A percentile compares a stretch with the other conserved stretches of the same genome.
phyloP scores from a whole-genome alignment of 805 yeast genomes.

The Ogataea populi-albae region DNA sequence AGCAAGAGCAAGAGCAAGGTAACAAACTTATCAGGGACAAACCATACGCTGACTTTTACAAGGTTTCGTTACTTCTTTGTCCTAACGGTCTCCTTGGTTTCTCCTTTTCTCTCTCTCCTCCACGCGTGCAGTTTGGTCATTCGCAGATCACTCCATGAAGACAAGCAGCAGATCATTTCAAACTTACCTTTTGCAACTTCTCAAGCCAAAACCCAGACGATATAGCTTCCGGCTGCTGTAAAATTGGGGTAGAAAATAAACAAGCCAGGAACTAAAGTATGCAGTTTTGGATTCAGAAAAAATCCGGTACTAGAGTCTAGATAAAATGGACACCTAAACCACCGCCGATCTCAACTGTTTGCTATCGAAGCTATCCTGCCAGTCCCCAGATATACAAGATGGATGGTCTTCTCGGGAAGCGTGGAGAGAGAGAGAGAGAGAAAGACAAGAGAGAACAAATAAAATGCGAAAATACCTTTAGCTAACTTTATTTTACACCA shows the following conservation, averaged over 20 bases:
- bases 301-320: no score
- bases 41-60: no score
- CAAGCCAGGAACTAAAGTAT: neutral
- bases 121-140: no score
- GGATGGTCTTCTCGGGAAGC: constrained; percentile 3
- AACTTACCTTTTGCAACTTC: constrained; percentile 6
- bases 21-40: no score
- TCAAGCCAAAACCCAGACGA: neutral
- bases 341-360: no score
- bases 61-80: no score
- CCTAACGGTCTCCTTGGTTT: neutral
- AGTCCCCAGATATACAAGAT: constrained; percentile 24
- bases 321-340: no score
- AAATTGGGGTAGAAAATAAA: constrained; percentile 7
- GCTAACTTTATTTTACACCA: neutral
- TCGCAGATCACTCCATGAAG: no score
- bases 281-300: neutral
- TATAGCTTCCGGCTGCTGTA: constrained; percentile 1
- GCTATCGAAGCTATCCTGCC: constrained; percentile 14
- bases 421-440: constrained; percentile 32
- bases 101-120: constrained; percentile 5
- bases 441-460: constrained; percentile 24
- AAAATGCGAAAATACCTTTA: constrained; percentile 5
- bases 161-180: neutral
- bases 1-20: no score